These are phyloP conservation scores for Citrus hindsii DNA, from an alignment of 345 rosid species.

Conservation along the genomic window DNA sequence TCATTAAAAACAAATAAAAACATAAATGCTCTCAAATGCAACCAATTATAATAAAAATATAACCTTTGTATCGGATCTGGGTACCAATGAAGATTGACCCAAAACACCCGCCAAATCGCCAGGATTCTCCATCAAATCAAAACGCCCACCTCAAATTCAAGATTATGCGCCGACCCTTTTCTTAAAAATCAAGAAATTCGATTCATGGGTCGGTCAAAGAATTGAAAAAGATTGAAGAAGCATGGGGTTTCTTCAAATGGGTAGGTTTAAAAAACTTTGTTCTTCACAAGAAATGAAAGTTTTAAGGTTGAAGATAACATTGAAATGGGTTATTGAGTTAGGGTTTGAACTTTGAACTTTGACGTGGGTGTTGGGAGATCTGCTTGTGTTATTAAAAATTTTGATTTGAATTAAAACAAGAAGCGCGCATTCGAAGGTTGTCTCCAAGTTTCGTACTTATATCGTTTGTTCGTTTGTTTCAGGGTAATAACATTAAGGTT, in stretches of 20 bases:
- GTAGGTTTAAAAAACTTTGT: background rate
- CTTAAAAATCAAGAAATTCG: background rate
- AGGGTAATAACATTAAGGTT: no score
- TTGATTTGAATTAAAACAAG: constrained; percentile 7
- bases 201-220: background rate
- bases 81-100: constrained; percentile 10
- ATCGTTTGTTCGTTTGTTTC: background rate
- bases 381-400: background rate
- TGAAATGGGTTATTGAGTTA: background rate
- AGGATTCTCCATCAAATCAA: constrained; percentile 35
- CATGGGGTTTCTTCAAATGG: background rate
- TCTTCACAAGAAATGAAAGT: background rate
- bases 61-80: constrained; percentile 40
- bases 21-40: background rate
- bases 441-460: background rate
- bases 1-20: background rate
- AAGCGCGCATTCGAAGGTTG: constrained; percentile 1
- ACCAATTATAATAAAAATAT: background rate
- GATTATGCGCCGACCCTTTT: constrained; percentile 5
- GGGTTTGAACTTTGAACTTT: background rate
- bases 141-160: constrained; percentile 24
- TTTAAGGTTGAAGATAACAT: background rate
- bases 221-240: background rate
- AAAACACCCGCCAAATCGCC: constrained; percentile 9
- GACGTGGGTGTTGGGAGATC: background rate